Percentiles rank a stretch among this genome's conserved stretches.
Conservation (phyloP, 164 flowering plant genomes). For the Annona squamosa region DNA sequence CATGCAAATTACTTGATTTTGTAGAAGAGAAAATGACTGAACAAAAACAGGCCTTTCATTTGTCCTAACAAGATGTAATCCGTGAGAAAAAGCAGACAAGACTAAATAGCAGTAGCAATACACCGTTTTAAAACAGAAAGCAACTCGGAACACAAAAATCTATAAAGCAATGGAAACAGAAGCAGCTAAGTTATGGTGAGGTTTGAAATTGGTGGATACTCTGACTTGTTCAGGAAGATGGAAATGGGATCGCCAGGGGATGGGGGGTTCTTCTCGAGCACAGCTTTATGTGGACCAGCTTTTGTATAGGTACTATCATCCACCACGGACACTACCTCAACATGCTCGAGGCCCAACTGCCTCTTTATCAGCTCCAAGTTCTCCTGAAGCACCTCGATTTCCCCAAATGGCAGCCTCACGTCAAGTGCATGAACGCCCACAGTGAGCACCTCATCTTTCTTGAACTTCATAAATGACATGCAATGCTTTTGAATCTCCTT, state of each 20-base stretch:
- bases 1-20: no score
- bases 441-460: slow-evolving; percentile 60
- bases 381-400: slow-evolving; percentile 66
- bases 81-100: no score
- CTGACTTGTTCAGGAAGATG: slow-evolving; percentile 38
- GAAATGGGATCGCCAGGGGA: slow-evolving; percentile 84
- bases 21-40: no score
- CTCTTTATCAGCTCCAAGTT: slow-evolving; percentile 71
- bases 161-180: background rate
- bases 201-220: background rate
- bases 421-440: slow-evolving; percentile 74
- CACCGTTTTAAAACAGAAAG: no score
- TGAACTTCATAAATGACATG: slow-evolving; percentile 85
- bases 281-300: slow-evolving; percentile 41
- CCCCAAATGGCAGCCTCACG: slow-evolving; percentile 67
- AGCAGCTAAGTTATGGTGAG: background rate
- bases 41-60: no score
- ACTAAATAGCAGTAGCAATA: no score
- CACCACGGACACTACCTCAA: slow-evolving; percentile 43
- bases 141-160: no score
- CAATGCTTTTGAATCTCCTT: slow-evolving; percentile 63
- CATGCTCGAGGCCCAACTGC: slow-evolving; percentile 62
- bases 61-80: no score
- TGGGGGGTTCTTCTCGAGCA: slow-evolving; percentile 63
- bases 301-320: slow-evolving; percentile 39